Evolutionary conservation across 2,329 filamentous ascomycete species (phyloP).

Genomic region (Phaeosphaeria sp.): DNA sequence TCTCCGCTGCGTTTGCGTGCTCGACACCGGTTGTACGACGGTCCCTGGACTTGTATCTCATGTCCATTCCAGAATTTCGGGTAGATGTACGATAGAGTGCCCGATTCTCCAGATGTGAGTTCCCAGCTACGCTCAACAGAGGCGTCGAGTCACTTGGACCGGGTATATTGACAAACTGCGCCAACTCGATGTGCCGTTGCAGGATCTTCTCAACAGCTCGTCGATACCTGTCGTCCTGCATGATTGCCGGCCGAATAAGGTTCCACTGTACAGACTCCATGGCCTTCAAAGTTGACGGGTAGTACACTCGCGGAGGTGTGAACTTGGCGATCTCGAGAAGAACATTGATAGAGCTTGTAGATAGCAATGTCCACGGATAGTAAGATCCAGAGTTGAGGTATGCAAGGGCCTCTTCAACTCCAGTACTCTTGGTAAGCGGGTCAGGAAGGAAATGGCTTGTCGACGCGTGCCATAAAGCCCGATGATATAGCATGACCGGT

Average conservation of each 20-base stretch:
- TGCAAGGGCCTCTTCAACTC: conserved; percentile 63
- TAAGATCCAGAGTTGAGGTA: conserved; percentile 59
- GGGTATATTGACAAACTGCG: not conserved
- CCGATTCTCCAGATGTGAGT: conserved; percentile 27
- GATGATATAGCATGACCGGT: conserved; percentile 61
- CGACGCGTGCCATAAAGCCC: conserved; percentile 65
- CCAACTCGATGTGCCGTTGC: not conserved
- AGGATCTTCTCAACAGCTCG: conserved; percentile 20
- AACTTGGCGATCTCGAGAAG: conserved; percentile 41
- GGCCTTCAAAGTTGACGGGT: conserved; percentile 28
- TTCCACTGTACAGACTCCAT: conserved; percentile 45
- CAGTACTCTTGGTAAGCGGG: conserved; percentile 57
- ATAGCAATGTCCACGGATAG: conserved; percentile 46
- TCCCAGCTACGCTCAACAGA: not conserved
- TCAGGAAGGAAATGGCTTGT: conserved; percentile 68
- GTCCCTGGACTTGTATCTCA: conserved; percentile 22
- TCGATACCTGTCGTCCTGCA: conserved; percentile 43
- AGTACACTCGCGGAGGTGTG: conserved; percentile 45
- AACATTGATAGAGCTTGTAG: not conserved
- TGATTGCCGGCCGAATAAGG: conserved; percentile 23
- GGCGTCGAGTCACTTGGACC: not conserved
- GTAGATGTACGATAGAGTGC: conserved; percentile 9
- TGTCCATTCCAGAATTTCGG: not conserved
- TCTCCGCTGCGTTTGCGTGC: conserved; percentile 12
- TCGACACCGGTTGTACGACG: not conserved